Conservation (phyloP, 1,139 yeast genomes). For the Yamadazyma triangularis region DNA sequence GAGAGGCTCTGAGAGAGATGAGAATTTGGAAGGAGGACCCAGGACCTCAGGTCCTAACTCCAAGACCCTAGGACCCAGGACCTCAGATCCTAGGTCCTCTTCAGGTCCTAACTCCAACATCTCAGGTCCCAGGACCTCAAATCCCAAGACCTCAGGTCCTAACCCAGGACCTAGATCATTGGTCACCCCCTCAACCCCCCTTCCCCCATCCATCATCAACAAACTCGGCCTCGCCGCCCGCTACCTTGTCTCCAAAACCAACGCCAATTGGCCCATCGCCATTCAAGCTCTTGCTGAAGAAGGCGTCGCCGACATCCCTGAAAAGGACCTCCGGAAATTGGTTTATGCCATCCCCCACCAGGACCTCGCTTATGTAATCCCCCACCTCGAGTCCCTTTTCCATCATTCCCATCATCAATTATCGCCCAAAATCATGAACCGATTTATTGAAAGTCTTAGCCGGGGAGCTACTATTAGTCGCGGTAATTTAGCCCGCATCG, state of each 20-base stretch:
- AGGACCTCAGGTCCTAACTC: too few species aligned
- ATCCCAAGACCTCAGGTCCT: too few species aligned
- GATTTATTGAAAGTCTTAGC: slow-evolving; percentile 43
- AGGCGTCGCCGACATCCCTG: slow-evolving; percentile 36
- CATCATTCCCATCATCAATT: slow-evolving; percentile 31
- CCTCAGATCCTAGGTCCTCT: too few species aligned
- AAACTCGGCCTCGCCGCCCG: slow-evolving; percentile 47
- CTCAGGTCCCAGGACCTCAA: too few species aligned
- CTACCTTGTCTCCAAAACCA: slow-evolving; percentile 38
- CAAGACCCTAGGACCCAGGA: too few species aligned
- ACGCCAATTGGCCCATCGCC: slow-evolving; percentile 55
- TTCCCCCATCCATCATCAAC: slow-evolving; percentile 42
- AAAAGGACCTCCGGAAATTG: slow-evolving; percentile 35
- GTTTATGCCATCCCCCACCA: slow-evolving; percentile 42
- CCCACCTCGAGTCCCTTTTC: slow-evolving; percentile 23
- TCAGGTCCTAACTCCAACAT: too few species aligned
- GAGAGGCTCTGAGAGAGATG: too few species aligned
- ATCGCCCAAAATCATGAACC: slow-evolving; percentile 35
- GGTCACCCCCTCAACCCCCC: too few species aligned
- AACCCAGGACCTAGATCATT: too few species aligned
- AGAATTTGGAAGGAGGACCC: too few species aligned
- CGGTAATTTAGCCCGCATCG: too few species aligned
- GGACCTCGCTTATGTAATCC: slow-evolving; percentile 31
- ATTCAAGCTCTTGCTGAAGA: slow-evolving; percentile 38
- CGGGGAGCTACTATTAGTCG: too few species aligned